Base-by-base conservation (phyloP, 2,329 filamentous ascomycete species). In the Aspergillus hiratsukae region DNA sequence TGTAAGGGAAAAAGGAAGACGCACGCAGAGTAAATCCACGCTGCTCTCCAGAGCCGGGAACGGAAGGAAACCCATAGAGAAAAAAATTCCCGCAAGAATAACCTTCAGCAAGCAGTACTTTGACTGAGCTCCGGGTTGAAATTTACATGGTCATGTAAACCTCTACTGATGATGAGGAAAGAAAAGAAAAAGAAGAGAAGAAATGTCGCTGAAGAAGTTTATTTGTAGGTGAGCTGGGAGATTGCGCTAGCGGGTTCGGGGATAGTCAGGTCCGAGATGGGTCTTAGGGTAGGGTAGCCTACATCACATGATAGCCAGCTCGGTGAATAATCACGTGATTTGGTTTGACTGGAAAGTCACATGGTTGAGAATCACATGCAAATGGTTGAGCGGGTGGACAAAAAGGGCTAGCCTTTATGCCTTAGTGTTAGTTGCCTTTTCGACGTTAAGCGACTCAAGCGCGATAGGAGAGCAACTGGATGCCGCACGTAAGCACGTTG, bases 101-200 rank as follows among this genome's bases (percentile, higher is more conserved):
- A 75, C 70, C 74, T 78, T 80, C 75, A 79, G 77, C 74, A 72
- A 75, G 75, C 77, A 75, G 73, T 73, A 65, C 61, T 65, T 64
- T 73, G 66, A 73, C 73, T 75, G 75, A 78, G 75, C 76, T 76
- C 71, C 74, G 70, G 69, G 74, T 64, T 67, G 71, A 72, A 76
- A 77, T 77, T 76, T 74, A 77, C 75, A 74, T 73, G 69, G 71
- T 75, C 62, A 75, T 73, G 75, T 78, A 79, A 78, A 78, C 76
- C 76, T 72, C 76, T 79, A 79, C 76, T 79, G 76, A 78, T 79
- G 76, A 77, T 78, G 69, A 64, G 69, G 69, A 73, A 72, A 66
- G 56, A 66, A 72, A 72, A 67, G 63, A 71, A 71, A 73, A 69
- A 64, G 70, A 64, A 60, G 54, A 59, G 48, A 31, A 66, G 61